Evolutionary conservation across 495 filamentous ascomycete genomes (phyloP).

Genomic region (Aspergillus campestris): DNA sequence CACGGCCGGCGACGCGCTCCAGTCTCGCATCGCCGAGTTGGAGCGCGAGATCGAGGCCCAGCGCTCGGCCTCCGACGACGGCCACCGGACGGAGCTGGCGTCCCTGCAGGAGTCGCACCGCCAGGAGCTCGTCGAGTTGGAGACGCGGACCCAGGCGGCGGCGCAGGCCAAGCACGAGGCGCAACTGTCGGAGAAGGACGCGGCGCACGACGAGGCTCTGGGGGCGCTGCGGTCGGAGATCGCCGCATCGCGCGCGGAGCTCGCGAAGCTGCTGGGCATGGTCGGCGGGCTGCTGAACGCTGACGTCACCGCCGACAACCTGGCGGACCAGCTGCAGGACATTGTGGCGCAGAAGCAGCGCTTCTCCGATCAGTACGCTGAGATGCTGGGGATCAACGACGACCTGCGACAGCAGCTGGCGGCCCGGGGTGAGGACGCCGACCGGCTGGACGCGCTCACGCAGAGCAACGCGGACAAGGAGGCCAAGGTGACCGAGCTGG

Average conservation of each 20-base stretch:
- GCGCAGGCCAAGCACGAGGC: constrained; percentile 39
- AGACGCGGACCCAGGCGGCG: constrained; percentile 28
- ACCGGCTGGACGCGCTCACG: constrained; percentile 26
- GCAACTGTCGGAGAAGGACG: constrained; percentile 36
- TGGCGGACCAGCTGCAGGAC: constrained; percentile 41
- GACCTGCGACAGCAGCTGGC: constrained; percentile 48
- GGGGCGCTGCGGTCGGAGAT: constrained; percentile 60
- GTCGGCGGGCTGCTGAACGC: constrained; percentile 43
- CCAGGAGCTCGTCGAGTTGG: constrained; percentile 42
- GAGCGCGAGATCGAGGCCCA: constrained; percentile 49
- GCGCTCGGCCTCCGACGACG: constrained; percentile 39
- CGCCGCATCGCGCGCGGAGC: constrained; percentile 57
- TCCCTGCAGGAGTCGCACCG: constrained; percentile 47
- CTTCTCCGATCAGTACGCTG: constrained; percentile 38
- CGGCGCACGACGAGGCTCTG: constrained; percentile 53
- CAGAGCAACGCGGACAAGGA: constrained; percentile 31
- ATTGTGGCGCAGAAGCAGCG: constrained; percentile 36
- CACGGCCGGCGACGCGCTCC: constrained; percentile 38
- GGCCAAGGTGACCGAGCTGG: constrained; percentile 41
- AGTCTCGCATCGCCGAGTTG: constrained; percentile 45
- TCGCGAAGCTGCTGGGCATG: constrained; percentile 49
- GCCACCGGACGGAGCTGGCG: constrained; percentile 45
- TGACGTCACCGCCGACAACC: constrained; percentile 37
- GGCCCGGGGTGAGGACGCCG: constrained; percentile 32
- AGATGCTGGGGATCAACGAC: constrained; percentile 34